phyloP scores from a whole-genome alignment of 2,329 filamentous ascomycete species.

The Rosellinia necatrix region DNA sequence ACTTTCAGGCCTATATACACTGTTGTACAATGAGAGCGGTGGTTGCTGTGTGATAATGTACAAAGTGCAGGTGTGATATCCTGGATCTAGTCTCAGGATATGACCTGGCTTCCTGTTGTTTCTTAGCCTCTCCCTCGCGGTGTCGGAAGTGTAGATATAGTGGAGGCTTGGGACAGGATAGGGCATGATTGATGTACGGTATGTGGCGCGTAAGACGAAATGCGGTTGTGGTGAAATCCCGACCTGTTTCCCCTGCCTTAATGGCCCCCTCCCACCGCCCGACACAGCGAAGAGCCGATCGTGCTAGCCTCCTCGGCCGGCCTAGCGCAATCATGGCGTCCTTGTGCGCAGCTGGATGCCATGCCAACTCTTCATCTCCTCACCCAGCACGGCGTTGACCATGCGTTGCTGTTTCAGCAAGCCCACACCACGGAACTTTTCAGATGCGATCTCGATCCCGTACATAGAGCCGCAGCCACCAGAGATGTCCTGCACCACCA shows the following conservation, averaged over 20 bases:
- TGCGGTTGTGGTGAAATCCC: slow-evolving; percentile 8
- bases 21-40: slow-evolving; percentile 15
- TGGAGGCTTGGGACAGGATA: background rate
- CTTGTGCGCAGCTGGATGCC: slow-evolving; percentile 80
- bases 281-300: background rate
- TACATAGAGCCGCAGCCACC: slow-evolving; percentile 90
- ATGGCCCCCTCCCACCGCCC: background rate
- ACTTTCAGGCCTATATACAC: slow-evolving; percentile 15
- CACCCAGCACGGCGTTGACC: slow-evolving; percentile 75
- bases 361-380: slow-evolving; percentile 81
- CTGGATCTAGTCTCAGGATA: background rate
- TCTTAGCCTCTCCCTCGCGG: background rate
- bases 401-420: slow-evolving; percentile 83
- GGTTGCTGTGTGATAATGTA: slow-evolving; percentile 3
- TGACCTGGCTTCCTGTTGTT: background rate
- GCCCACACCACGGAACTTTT: slow-evolving; percentile 69
- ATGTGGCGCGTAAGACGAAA: background rate
- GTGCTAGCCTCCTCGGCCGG: background rate
- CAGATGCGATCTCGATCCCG: slow-evolving; percentile 75
- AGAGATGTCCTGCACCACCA: slow-evolving; percentile 77
- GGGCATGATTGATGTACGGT: background rate
- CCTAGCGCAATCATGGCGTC: slow-evolving; percentile 45
- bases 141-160: background rate
- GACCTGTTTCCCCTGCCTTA: background rate
- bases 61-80: background rate